Base-by-base conservation (phyloP, 202 grass and related monocot genomes). In the Saccharum hybrid region DNA sequence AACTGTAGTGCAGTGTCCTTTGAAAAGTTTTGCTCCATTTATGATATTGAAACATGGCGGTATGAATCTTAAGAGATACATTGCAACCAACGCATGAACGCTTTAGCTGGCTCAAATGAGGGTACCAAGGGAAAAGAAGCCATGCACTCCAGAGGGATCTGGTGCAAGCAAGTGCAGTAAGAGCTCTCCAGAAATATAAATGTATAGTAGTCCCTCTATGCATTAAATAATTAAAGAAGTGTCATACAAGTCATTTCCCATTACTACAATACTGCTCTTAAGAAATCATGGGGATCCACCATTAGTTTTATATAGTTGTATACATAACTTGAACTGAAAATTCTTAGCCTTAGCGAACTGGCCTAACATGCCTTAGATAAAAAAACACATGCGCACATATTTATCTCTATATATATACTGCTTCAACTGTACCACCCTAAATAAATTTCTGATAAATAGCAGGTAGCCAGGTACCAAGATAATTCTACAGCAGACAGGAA, bases 271-370 rank as follows among this genome's bases (percentile, higher is more conserved):
- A 8, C 18, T 57, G 21, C 52, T 21, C 4, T 7, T 3, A 16
- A 12, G 23, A n/a, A 56, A 42, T 43, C 14, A 54, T 30, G 5
- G 15, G 9, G 19, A 33, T 2, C 8, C 33, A 41, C 28, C 46
- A 77, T 68, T 71, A 71, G 23, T 66, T 59, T 57, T n/a, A 60
- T 23, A 9, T 43, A 52, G 43, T 12, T 40, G n/a, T 28, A 62
- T n/a, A 63, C 5, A 16, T 3, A 68, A 52, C 22, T 15, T 66
- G 30, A 1, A 13, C 5, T 15, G 36, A 61, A 62, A 26, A 10
- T 42, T 45, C 8, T 6, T 66, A 34, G 63, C 63, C 34, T 6
- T 1, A 72, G 16, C 1, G 21, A 43, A 42, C 56, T 3, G 23
- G 26, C 0, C 57, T 21, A 63, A 18, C 13, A 7, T 19, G 51